Evolutionary conservation across 2,329 filamentous ascomycete genomes (phyloP).

Genomic region (Volutella citrinella): DNA sequence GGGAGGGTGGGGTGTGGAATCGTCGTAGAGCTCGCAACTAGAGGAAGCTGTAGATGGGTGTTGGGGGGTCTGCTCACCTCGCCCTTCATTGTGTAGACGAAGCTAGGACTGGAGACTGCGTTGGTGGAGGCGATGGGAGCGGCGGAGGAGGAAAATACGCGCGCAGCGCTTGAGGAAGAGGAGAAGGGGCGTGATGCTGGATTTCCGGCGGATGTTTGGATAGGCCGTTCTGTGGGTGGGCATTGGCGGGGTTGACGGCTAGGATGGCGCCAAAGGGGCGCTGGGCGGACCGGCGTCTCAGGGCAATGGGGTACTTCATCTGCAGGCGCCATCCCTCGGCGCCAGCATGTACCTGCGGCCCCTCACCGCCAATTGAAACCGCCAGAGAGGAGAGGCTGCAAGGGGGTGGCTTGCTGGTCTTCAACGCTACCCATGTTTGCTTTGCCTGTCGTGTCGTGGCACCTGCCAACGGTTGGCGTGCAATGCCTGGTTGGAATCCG

Average conservation of each 20-base stretch:
- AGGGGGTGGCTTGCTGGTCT: constrained; percentile 17
- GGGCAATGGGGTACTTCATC: constrained; percentile 7
- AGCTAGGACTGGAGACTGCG: constrained; percentile 17
- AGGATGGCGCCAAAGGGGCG: constrained; percentile 13
- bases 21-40: too few relatives aligned
- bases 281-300: constrained; percentile 1
- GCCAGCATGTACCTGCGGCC: constrained; percentile 13
- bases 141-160: constrained; percentile 27
- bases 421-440: neutral
- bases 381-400: constrained; percentile 19
- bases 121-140: constrained; percentile 18
- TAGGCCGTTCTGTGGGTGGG: constrained; percentile 27
- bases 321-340: constrained; percentile 7
- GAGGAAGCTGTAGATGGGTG: too few relatives aligned
- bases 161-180: constrained; percentile 33
- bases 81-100: constrained; percentile 49
- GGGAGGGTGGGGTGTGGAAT: neutral
- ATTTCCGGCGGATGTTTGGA: constrained; percentile 31
- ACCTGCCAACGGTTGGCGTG: constrained; percentile 6
- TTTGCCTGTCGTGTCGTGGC: constrained; percentile 8
- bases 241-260: constrained; percentile 27
- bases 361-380: constrained; percentile 29
- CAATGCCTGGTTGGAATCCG: constrained; percentile 3
- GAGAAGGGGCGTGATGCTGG: constrained; percentile 31
- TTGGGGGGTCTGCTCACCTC: too few relatives aligned